Conservation (phyloP, 225 moss, liverwort and hornwort species). For the Straminergon stramineum region DNA sequence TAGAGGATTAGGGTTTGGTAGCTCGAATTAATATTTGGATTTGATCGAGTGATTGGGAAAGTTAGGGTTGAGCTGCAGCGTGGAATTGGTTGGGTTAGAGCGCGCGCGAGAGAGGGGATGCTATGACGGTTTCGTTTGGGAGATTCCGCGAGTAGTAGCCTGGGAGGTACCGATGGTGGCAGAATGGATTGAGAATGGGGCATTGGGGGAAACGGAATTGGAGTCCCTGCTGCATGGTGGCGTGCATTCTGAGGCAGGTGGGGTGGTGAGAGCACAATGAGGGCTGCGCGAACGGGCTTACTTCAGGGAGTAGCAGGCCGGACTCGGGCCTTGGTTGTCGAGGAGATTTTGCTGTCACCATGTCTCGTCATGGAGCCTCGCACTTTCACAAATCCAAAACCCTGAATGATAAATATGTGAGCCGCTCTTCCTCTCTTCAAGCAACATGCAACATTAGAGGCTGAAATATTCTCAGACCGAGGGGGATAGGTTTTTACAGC, state of each 20-base stretch:
- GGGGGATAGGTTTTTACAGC: neutral
- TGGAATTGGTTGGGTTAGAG: neutral
- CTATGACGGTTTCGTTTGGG: neutral
- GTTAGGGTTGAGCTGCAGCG: neutral
- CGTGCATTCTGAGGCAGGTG: constrained; percentile 4
- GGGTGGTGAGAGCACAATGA: constrained; percentile 34
- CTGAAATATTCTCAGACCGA: neutral
- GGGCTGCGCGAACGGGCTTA: constrained; percentile 14
- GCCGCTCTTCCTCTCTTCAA: neutral
- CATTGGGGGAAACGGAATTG: neutral
- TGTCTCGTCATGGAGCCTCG: constrained; percentile 43
- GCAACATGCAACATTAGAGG: neutral
- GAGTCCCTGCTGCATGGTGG: neutral
- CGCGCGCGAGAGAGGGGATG: neutral
- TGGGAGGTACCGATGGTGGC: constrained; percentile 5
- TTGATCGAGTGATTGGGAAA: neutral
- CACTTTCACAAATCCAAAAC: constrained; percentile 55
- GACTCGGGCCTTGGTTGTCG: constrained; percentile 5
- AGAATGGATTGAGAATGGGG: constrained; percentile 10
- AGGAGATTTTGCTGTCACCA: constrained; percentile 3
- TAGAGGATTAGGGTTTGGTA: constrained; percentile 2
- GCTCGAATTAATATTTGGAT: neutral
- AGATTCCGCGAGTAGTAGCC: neutral
- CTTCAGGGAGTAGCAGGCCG: constrained; percentile 37
- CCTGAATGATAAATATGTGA: constrained; percentile 51